Conservation (phyloP, 108 stramenopile species). For the Cyclostephanos tholiformis region DNA sequence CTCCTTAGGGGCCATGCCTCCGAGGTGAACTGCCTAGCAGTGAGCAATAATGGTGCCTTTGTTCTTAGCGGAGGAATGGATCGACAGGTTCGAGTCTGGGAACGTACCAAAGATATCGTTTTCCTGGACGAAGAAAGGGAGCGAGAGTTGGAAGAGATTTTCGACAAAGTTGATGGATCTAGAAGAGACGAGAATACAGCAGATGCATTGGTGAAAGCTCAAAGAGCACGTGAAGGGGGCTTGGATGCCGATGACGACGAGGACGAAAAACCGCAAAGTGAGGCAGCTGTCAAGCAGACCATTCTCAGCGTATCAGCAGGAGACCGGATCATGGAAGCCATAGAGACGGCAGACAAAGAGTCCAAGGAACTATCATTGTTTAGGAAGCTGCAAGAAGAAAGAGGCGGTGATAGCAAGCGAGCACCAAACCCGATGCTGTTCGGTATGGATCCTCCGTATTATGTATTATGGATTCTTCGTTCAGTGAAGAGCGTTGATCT, state of each 20-base stretch:
- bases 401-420: constrained; percentile 39
- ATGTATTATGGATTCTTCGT: constrained; percentile 85
- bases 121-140: constrained; percentile 97
- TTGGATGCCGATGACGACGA: constrained; percentile 54
- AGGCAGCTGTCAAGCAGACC: constrained; percentile 83
- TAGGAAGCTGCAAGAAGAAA: constrained; percentile 48
- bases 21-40: constrained; percentile 88
- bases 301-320: constrained; percentile 87
- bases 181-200: constrained; percentile 62
- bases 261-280: constrained; percentile 76
- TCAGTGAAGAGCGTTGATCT: constrained; percentile 88
- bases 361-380: constrained; percentile 63
- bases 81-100: constrained; percentile 96
- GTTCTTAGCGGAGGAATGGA: constrained; percentile 92
- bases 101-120: constrained; percentile 94
- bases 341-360: constrained; percentile 91
- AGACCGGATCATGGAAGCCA: constrained; percentile 93
- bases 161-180: constrained; percentile 74
- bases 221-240: constrained; percentile 53
- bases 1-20: constrained; percentile 86
- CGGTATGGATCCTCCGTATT: constrained; percentile 82
- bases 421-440: constrained; percentile 79
- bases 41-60: constrained; percentile 87
- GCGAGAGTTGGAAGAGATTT: constrained; percentile 86
- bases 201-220: constrained; percentile 46